Conservation (phyloP, 2,329 filamentous ascomycete genomes). For the Didymella arachidicola region DNA sequence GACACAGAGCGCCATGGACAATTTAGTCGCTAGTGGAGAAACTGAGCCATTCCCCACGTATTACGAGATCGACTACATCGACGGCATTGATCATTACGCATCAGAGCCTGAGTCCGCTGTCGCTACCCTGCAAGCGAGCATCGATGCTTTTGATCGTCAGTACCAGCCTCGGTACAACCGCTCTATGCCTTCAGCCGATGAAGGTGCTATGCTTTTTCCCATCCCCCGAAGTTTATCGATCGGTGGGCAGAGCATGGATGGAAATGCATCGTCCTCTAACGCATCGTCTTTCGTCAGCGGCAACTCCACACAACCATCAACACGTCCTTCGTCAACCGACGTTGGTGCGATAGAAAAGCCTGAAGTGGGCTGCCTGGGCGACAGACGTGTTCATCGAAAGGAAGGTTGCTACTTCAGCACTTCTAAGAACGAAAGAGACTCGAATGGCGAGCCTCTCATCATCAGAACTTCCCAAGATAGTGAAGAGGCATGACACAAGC, state of each 20-base stretch:
- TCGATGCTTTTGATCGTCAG: background rate
- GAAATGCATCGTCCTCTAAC: background rate
- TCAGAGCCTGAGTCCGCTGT: too few relatives aligned
- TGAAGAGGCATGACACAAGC: background rate
- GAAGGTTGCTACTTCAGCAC: background rate
- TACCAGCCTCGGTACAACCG: background rate
- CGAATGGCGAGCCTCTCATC: background rate
- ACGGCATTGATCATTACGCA: background rate
- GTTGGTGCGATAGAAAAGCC: background rate
- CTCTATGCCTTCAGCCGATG: background rate
- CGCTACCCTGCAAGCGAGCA: background rate
- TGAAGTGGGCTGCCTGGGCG: background rate
- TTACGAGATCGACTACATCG: background rate
- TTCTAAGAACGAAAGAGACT: background rate
- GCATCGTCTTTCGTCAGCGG: background rate
- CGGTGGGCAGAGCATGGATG: background rate
- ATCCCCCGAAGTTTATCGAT: background rate
- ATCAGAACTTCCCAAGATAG: too few relatives aligned
- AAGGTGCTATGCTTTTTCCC: too few relatives aligned
- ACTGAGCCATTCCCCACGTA: background rate
- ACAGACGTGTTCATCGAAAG: background rate
- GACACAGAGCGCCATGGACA: background rate
- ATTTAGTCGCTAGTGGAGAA: background rate
- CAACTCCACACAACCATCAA: background rate
- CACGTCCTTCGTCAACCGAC: background rate